These are phyloP conservation scores for peach (Prunus persica) DNA, from an alignment of 306 rosid genomes.

Conservation along the genomic window DNA sequence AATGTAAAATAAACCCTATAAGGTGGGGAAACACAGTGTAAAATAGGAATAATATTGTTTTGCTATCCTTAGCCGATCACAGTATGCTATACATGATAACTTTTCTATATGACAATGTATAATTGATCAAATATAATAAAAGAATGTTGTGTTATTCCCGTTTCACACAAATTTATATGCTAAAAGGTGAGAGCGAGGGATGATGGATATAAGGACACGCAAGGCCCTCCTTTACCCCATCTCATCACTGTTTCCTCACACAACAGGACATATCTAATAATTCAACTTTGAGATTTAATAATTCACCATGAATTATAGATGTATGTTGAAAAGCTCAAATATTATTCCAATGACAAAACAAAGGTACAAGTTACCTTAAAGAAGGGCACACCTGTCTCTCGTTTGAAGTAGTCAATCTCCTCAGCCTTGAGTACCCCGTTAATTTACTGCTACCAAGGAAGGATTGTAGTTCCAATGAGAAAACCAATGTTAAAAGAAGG, in stretches of 20 bases:
- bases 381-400: not conserved
- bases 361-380: not conserved
- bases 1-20: too few relatives aligned
- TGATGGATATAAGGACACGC: too few relatives aligned
- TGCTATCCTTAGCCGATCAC: accelerated
- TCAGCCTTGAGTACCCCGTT: not conserved
- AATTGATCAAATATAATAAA: too few relatives aligned
- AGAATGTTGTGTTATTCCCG: accelerated
- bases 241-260: too few relatives aligned
- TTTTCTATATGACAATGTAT: accelerated
- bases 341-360: not conserved
- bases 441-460: not conserved
- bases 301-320: too few relatives aligned
- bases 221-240: too few relatives aligned
- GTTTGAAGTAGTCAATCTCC: not conserved
- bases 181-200: too few relatives aligned
- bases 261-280: too few relatives aligned
- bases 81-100: accelerated
- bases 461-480: not conserved
- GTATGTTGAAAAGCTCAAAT: not conserved
- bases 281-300: too few relatives aligned
- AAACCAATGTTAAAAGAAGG: not conserved
- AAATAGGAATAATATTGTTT: accelerated
- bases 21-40: too few relatives aligned
- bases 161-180: too few relatives aligned